These are phyloP conservation scores for Boletus coccyginus DNA, from an alignment of 768 basidiomycete species.

Conservation along the genomic window DNA sequence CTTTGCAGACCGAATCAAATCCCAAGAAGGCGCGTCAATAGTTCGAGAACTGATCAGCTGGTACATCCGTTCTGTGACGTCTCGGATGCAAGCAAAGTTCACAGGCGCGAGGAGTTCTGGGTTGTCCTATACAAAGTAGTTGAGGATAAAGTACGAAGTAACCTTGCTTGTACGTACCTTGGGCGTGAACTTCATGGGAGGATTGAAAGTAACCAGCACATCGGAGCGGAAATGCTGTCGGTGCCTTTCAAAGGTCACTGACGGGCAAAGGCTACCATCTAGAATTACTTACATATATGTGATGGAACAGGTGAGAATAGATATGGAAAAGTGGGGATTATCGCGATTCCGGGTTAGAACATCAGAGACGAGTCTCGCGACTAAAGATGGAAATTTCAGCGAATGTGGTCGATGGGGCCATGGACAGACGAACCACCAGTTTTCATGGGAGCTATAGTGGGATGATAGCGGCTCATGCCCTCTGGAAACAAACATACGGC, in stretches of 20 bases:
- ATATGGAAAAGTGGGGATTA: slow-evolving; percentile 68
- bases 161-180: slow-evolving; percentile 39
- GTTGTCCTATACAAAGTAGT: slow-evolving; percentile 45
- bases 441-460: slow-evolving; percentile 83
- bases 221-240: slow-evolving; percentile 86
- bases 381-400: slow-evolving; percentile 35
- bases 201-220: slow-evolving; percentile 79
- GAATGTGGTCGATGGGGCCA: not conserved
- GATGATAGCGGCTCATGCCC: slow-evolving; percentile 82
- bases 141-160: not conserved
- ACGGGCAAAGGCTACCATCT: not conserved
- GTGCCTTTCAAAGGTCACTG: slow-evolving; percentile 48
- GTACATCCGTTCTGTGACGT: slow-evolving; percentile 60
- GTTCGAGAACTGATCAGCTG: slow-evolving; percentile 73
- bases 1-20: slow-evolving; percentile 69
- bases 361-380: slow-evolving; percentile 79
- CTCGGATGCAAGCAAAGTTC: slow-evolving; percentile 57
- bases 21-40: slow-evolving; percentile 84
- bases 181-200: slow-evolving; percentile 62
- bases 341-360: slow-evolving; percentile 66
- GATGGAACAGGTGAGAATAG: slow-evolving; percentile 73
- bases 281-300: slow-evolving; percentile 64
- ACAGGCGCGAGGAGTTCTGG: slow-evolving; percentile 71
- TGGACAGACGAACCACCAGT: slow-evolving; percentile 63
- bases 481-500: slow-evolving; percentile 85